Base-by-base conservation (phyloP, 257 asterid genomes). In the Fraxinus quadrangulata region DNA sequence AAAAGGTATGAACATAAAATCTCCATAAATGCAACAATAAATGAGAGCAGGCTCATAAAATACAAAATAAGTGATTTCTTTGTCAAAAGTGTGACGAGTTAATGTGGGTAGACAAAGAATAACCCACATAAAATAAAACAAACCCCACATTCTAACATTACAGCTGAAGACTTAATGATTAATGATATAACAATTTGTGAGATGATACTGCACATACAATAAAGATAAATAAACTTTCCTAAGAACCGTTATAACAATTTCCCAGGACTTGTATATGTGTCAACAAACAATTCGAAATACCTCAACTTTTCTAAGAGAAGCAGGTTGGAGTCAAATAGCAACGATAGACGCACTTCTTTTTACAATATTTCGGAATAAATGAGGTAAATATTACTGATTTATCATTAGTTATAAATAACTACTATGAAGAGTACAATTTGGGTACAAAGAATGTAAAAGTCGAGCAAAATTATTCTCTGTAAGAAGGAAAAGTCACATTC, bases 1-100 rank as follows among this genome's bases (percentile, higher is more conserved):
- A 54, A n/a, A 86, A 79, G 87, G 86, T 68, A 59, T 54, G 79
- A 70, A 73, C 92, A 84, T 84, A 87, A 85, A 90, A 84, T 84
- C 49, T 63, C 47, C 91, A 81, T 7, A 54, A 54, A 5, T 75
- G 70, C 84, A 72, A 71, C 78, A 85, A 73, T 87, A 82, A 83
- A 84, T 86, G 84, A 77, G 75, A 67, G 47, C 61, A 80, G 31
- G 59, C 56, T 47, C 26, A 54, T 17, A 54, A 19, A 51, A 5
- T 17, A 47, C 36, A 42, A 79, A 56, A 71, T n/a, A 66, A 31
- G 16, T 47, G 37, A 54, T 4, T 17, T n/a, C 3, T 19, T 16
- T 5, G 65, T 54, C 65, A n/a, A 51, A 72, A 54, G 79, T 59
- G 75, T 69, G 73, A 54, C 33, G 40, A 82, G 3, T 19, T 69